Evolutionary conservation across 2,329 filamentous ascomycete genomes (phyloP).

Genomic region (Gaeumannomyces tritici): DNA sequence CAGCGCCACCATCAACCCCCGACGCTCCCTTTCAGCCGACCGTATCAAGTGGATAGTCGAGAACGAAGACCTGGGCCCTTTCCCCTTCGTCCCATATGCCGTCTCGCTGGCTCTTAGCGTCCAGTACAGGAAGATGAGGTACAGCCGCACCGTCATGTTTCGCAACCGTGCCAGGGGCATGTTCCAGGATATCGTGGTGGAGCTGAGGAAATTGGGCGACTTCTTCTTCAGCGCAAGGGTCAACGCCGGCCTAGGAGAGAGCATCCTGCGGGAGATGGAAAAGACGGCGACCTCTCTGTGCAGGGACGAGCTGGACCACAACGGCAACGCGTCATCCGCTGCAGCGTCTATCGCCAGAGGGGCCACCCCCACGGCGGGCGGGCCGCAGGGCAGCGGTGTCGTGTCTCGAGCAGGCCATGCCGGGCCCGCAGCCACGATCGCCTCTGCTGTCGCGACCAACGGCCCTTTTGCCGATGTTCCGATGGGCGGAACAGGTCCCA

Average conservation of each 20-base stretch:
- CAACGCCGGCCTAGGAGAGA: conserved; percentile 43
- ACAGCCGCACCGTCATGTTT: conserved; percentile 49
- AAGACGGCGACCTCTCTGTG: conserved; percentile 28
- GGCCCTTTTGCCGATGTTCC: not conserved
- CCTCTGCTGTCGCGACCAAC: not conserved
- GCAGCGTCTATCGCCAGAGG: not conserved
- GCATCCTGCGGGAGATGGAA: conserved; percentile 46
- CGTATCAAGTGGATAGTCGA: conserved; percentile 45
- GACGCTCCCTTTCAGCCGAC: conserved; percentile 47
- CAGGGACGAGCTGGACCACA: not conserved
- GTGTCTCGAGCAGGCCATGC: not conserved
- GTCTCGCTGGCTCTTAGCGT: conserved; percentile 52
- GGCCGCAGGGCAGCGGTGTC: not conserved
- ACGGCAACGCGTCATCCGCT: not conserved
- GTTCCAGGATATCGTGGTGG: conserved; percentile 44
- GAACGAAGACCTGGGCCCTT: conserved; percentile 38
- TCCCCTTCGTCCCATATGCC: conserved; percentile 53
- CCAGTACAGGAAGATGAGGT: conserved; percentile 54
- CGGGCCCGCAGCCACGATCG: no score
- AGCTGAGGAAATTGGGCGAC: conserved; percentile 42
- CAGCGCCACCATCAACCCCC: conserved; percentile 40
- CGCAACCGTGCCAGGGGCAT: conserved; percentile 42
- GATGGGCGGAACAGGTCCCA: not conserved
- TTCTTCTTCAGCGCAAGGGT: conserved; percentile 49
- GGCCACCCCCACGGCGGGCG: not conserved